These are phyloP conservation scores for Entonaema liquescens DNA, from an alignment of 495 filamentous ascomycete genomes.

Conservation along the genomic window DNA sequence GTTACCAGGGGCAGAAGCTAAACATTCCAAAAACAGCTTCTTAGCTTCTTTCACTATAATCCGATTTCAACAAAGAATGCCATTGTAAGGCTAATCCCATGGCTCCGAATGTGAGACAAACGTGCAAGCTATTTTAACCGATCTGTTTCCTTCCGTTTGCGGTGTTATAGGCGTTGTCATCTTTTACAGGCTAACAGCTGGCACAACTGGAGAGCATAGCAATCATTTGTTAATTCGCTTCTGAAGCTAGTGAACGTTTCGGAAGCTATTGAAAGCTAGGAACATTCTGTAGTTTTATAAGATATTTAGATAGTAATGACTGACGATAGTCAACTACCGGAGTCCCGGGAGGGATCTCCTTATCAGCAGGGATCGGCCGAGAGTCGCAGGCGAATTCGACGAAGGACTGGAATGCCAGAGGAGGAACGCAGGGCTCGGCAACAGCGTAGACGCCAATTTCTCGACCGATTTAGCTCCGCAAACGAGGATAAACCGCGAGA, in stretches of 20 bases:
- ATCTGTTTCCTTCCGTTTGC: conserved; percentile 38
- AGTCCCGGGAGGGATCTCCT: not conserved
- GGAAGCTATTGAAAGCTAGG: not conserved
- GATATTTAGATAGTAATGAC: conserved; percentile 2
- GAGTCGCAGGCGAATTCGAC: conserved; percentile 2
- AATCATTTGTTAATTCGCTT: not conserved
- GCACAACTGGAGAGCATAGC: conserved; percentile 12
- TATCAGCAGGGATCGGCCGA: not conserved
- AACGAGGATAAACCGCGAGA: not conserved
- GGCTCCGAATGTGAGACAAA: conserved; percentile 36
- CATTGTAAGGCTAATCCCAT: conserved; percentile 19
- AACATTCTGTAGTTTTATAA: not conserved
- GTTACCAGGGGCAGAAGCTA: conserved; percentile 23
- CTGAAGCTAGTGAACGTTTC: not conserved
- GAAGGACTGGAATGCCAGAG: conserved; percentile 40
- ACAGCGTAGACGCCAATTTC: conserved; percentile 31
- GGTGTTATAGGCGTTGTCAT: conserved; percentile 27
- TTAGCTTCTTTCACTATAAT: conserved; percentile 29
- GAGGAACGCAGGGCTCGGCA: conserved; percentile 34
- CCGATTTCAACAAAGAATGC: conserved; percentile 46
- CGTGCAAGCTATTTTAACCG: conserved; percentile 8
- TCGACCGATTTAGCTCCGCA: not conserved
- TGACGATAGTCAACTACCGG: not conserved
- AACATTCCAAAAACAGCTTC: conserved; percentile 39
- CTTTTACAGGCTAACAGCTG: conserved; percentile 21